Evolutionary conservation across 495 filamentous ascomycete species (phyloP), one percentile per base, ranked within the genome.

Genomic region (Annulohypoxylon moriforme): DNA sequence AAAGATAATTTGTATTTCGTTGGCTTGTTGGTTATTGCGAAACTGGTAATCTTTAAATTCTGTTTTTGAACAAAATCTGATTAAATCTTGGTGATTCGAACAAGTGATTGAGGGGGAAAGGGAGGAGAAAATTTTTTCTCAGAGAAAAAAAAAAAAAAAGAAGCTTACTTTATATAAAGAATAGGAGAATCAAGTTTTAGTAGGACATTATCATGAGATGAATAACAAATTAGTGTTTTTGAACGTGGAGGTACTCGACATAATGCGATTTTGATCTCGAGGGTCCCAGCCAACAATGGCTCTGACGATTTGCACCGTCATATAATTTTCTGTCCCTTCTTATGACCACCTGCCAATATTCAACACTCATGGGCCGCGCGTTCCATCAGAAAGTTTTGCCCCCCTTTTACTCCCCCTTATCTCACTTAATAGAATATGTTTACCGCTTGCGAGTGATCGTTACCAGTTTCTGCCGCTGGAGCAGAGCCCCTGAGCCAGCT

Each of bases 401-500:
- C 33, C 31, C 20, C 31, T 33, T 10, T 33, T 33, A 8, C 27
- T 55, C 4, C 25, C 11, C 52, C 16, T 16, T n/a, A 36, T 22
- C 0, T 33, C 20, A 14, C 24, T 20, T 55, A 20, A 10, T 8
- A 22, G 20, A 64, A 18, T 40, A 10, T 16, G 22, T 22, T 10
- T 33, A 16, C 9, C 5, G 1, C 14, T 14, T 40, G 13, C 8
- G 2, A 1, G 3, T 5, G 4, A 11, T 25, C 8, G 9, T 40
- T 46, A 61, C 68, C 57, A 40, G 8, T 46, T n/a, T 18, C 69
- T 55, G 6, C 50, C 60, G 29, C 29, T 61, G 3, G 50, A 47
- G 16, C 60, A 61, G 0, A 64, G 13, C n/a, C 71, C 65, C n/a
- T 16, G 38, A 34, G 57, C 47, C 14, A 77, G 18, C 36, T 77